These are phyloP conservation scores for Selaginella tamariscina DNA, from an alignment of 75 land plant species.

Conservation along the genomic window DNA sequence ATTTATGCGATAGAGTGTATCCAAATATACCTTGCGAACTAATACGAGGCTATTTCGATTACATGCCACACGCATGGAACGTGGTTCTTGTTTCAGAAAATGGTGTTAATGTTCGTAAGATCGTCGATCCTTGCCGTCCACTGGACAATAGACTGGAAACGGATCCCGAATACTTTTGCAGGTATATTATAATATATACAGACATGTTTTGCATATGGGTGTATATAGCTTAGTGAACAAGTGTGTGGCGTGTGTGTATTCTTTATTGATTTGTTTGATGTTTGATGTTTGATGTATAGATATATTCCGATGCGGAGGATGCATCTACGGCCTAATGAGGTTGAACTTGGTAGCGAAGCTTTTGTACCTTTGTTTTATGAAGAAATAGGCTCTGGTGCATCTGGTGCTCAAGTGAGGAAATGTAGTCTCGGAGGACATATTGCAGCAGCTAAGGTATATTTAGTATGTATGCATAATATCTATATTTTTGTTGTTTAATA, in stretches of 20 bases:
- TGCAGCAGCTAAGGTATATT: constrained; percentile 71
- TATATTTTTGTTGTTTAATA: background rate
- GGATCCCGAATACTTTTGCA: constrained; percentile 84
- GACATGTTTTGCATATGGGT: no score
- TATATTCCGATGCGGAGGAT: constrained; percentile 67
- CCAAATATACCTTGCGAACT: constrained; percentile 90
- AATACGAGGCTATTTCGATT: constrained; percentile 86
- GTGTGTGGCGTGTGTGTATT: no score
- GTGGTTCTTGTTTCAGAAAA: constrained; percentile 39
- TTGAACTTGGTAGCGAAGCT: constrained; percentile 19
- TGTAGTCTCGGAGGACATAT: constrained; percentile 54
- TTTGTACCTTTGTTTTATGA: constrained; percentile 33
- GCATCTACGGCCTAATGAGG: constrained; percentile 14
- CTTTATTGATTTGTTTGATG: background rate
- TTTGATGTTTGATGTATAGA: constrained; percentile 23
- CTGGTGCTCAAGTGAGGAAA: constrained; percentile 36
- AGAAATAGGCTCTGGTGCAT: constrained; percentile 39
- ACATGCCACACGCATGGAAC: constrained; percentile 96
- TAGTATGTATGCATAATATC: background rate
- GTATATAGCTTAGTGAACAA: no score
- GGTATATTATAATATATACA: constrained; percentile 29
- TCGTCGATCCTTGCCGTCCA: constrained; percentile 90
- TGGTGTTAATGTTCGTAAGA: constrained; percentile 42
- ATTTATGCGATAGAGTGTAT: constrained; percentile 77
- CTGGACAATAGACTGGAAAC: constrained; percentile 72